Conservation (phyloP, 75 land plant genomes). For the Picea sitchensis region DNA sequence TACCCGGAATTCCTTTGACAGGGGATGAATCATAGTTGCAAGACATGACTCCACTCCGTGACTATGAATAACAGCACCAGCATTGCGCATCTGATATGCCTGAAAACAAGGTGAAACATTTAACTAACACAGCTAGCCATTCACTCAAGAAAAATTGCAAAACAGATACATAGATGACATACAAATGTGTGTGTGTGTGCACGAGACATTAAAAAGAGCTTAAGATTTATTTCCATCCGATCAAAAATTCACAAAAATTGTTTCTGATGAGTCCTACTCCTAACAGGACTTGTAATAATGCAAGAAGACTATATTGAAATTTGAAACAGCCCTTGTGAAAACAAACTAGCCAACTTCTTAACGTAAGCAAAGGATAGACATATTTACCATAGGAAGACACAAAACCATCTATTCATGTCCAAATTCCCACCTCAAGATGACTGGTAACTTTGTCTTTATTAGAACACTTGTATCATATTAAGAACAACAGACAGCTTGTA, state of each 20-base stretch:
- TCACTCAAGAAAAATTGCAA: not conserved
- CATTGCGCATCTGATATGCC: slow-evolving; percentile 93
- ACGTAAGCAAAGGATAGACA: not conserved
- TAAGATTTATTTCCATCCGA: too few relatives aligned
- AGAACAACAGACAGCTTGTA: too few relatives aligned
- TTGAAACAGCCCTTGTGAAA: not conserved
- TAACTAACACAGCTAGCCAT: not conserved
- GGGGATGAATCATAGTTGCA: slow-evolving; percentile 90
- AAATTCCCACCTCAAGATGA: too few relatives aligned
- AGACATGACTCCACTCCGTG: slow-evolving; percentile 95
- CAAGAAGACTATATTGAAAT: not conserved
- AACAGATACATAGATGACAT: not conserved
- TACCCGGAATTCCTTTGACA: slow-evolving; percentile 87
- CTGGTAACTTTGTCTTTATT: too few relatives aligned
- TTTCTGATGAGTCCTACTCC: not conserved
- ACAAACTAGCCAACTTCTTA: not conserved
- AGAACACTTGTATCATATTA: too few relatives aligned
- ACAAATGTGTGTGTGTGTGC: too few relatives aligned
- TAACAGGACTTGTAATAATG: not conserved
- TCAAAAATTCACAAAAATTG: not conserved
- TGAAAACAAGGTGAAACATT: slow-evolving; percentile 21
- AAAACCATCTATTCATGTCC: not conserved
- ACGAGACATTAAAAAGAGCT: too few relatives aligned
- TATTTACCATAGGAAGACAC: not conserved
- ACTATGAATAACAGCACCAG: slow-evolving; percentile 99